These are phyloP conservation scores for Lophium mytilinum DNA, from an alignment of 495 filamentous ascomycete species.

Conservation along the genomic window DNA sequence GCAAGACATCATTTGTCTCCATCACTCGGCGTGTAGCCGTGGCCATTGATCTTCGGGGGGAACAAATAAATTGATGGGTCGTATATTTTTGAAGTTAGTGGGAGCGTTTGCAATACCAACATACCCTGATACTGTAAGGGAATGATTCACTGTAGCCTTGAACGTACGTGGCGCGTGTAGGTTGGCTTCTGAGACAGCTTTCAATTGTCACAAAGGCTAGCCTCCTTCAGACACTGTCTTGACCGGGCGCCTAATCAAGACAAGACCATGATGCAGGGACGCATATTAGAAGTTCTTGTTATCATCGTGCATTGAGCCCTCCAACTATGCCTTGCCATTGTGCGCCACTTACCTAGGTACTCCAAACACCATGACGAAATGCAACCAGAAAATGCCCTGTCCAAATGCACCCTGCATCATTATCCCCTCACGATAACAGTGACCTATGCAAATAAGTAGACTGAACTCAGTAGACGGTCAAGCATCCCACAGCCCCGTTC, in stretches of 20 bases:
- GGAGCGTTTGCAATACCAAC: neutral
- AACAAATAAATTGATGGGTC: neutral
- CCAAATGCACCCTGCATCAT: too few species aligned
- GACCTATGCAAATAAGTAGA: too few species aligned
- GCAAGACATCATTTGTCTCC: neutral
- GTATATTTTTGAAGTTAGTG: neutral
- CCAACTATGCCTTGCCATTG: too few species aligned
- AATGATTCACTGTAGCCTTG: neutral
- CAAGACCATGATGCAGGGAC: neutral
- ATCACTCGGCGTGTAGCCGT: neutral
- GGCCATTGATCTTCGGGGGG: neutral
- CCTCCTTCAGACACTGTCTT: neutral
- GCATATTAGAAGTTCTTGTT: too few species aligned
- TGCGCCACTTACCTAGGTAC: neutral
- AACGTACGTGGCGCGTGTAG: neutral
- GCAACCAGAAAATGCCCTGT: too few species aligned
- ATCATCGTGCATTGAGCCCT: too few species aligned
- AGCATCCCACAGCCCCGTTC: conserved; percentile 78
- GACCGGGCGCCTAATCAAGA: neutral
- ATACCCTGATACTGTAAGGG: too few species aligned
- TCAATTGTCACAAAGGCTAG: neutral
- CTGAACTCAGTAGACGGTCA: conserved; percentile 69
- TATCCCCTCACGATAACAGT: too few species aligned
- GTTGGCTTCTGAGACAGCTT: neutral
- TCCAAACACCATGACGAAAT: too few species aligned